These are phyloP conservation scores for Blechomonas ayalai DNA, from an alignment of 208 protist genomes.

Conservation along the genomic window DNA sequence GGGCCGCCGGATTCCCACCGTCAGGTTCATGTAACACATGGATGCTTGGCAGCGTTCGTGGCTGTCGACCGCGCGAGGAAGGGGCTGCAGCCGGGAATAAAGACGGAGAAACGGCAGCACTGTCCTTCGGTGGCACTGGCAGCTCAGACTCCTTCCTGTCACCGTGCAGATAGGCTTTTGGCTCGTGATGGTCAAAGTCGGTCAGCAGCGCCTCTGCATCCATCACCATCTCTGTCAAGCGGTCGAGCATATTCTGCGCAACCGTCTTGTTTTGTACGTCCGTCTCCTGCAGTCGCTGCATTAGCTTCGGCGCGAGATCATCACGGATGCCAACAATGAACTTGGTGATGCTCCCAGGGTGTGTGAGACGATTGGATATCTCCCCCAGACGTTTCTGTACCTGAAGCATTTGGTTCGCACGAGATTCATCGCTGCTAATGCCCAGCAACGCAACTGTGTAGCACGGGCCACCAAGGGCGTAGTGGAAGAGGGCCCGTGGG, in stretches of 20 bases:
- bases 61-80: neutral
- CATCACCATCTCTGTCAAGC: slow-evolving; percentile 58
- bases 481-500: slow-evolving; percentile 69
- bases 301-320: slow-evolving; percentile 45
- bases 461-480: slow-evolving; percentile 76
- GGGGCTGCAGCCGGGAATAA: neutral
- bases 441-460: slow-evolving; percentile 71
- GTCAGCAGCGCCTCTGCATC: slow-evolving; percentile 56
- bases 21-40: too few relatives aligned
- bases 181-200: slow-evolving; percentile 68
- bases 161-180: slow-evolving; percentile 65
- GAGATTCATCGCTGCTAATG: slow-evolving; percentile 51
- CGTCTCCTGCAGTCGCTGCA: slow-evolving; percentile 33
- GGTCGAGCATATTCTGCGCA: slow-evolving; percentile 43
- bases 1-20: slow-evolving; percentile 2
- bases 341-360: slow-evolving; percentile 66
- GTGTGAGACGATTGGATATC: slow-evolving; percentile 50
- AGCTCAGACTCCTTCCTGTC: slow-evolving; percentile 16
- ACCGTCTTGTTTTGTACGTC: slow-evolving; percentile 17
- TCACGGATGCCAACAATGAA: slow-evolving; percentile 65
- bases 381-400: slow-evolving; percentile 61
- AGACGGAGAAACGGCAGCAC: neutral
- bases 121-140: too few relatives aligned
- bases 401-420: slow-evolving; percentile 58
- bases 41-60: neutral